Conservation (phyloP, 108 stramenopile species). For the Cyclostephanos invisitatus region DNA sequence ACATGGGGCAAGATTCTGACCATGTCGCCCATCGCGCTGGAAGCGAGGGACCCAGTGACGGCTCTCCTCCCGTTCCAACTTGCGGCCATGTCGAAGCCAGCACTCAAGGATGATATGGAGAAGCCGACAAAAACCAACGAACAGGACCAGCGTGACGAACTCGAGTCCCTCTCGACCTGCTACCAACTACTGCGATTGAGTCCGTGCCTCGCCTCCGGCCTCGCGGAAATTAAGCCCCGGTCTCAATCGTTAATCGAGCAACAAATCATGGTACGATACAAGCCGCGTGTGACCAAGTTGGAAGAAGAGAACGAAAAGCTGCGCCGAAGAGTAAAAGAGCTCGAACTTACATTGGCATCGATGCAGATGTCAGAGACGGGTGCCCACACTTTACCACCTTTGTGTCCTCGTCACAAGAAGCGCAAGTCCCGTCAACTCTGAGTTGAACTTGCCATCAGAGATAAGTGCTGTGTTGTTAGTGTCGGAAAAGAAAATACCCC, state of each 20-base stretch:
- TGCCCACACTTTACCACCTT: neutral
- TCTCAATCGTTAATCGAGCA: conserved; percentile 20
- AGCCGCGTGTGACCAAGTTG: conserved; percentile 30
- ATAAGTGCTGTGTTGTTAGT: too few species aligned
- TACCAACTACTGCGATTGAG: conserved; percentile 36
- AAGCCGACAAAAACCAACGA: neutral
- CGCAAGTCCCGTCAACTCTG: conserved; percentile 22
- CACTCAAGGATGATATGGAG: conserved; percentile 3
- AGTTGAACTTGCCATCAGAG: too few species aligned
- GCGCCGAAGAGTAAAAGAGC: conserved; percentile 26
- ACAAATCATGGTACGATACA: conserved; percentile 29
- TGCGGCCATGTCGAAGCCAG: conserved; percentile 31
- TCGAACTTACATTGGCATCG: conserved; percentile 18
- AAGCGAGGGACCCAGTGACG: conserved; percentile 44
- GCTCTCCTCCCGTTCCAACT: conserved; percentile 49
- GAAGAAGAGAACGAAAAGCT: conserved; percentile 40
- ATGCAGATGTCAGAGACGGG: conserved; percentile 11
- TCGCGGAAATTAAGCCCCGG: conserved; percentile 18
- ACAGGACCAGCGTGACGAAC: conserved; percentile 6
- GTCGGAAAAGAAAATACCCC: too few species aligned
- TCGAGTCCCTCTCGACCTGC: conserved; percentile 29
- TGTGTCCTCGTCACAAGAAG: conserved; percentile 22
- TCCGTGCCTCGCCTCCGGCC: conserved; percentile 39
- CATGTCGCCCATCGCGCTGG: conserved; percentile 35
- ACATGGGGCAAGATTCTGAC: conserved; percentile 31